Conservation (phyloP, 2,329 filamentous ascomycete species). For the Zymoseptoria ardabiliae region DNA sequence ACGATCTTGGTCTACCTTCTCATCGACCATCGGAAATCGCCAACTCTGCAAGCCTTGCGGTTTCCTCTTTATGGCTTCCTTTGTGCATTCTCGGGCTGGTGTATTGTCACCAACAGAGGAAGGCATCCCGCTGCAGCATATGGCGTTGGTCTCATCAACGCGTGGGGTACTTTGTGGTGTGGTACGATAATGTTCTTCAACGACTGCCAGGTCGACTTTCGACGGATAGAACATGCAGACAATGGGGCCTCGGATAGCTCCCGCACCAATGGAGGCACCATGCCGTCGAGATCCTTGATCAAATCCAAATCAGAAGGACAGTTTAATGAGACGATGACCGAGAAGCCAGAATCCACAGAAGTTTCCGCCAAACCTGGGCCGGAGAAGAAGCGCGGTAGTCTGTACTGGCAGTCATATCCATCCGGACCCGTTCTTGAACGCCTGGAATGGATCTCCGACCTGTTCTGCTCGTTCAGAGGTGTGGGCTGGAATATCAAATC, state of each 20-base stretch:
- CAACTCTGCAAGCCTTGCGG: slow-evolving; percentile 35
- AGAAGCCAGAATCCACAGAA: not conserved
- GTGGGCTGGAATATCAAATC: slow-evolving; percentile 55
- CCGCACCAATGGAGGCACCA: not conserved
- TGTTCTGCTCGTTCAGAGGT: slow-evolving; percentile 53
- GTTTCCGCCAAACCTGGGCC: not conserved
- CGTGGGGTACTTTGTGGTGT: slow-evolving; percentile 50
- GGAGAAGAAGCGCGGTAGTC: slow-evolving; percentile 11
- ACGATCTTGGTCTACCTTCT: slow-evolving; percentile 44
- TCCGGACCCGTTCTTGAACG: slow-evolving; percentile 41
- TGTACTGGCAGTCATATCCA: slow-evolving; percentile 51
- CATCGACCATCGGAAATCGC: slow-evolving; percentile 40
- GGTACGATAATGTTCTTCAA: slow-evolving; percentile 47
- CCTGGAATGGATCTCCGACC: slow-evolving; percentile 51
- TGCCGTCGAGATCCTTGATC: not conserved
- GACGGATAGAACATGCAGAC: slow-evolving; percentile 44
- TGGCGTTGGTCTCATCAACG: slow-evolving; percentile 46
- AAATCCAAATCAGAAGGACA: slow-evolving; percentile 5
- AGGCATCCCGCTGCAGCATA: slow-evolving; percentile 46
- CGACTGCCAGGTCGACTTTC: slow-evolving; percentile 49
- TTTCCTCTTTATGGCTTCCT: slow-evolving; percentile 41
- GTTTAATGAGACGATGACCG: not conserved
- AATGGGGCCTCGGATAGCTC: not conserved
- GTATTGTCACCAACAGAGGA: slow-evolving; percentile 40
- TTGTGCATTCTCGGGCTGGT: slow-evolving; percentile 37